Percentiles rank a stretch among this genome's conserved stretches.
Conservation (phyloP, 2,329 filamentous ascomycete species). For the Laburnicola sp. region DNA sequence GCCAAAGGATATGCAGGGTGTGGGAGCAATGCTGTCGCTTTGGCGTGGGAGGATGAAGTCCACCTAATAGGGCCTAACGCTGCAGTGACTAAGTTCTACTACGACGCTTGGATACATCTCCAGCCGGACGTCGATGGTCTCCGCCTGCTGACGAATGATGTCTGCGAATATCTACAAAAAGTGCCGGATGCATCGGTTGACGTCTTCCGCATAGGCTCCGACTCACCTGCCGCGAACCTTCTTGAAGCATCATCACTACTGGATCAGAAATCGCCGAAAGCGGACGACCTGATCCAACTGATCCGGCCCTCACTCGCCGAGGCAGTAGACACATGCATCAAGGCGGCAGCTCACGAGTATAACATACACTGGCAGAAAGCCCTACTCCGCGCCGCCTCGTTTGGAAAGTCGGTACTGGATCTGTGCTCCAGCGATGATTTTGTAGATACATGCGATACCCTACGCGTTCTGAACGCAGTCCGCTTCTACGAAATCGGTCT, state of each 20-base stretch:
- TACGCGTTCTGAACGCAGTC: constrained; percentile 89
- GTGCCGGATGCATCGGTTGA: constrained; percentile 85
- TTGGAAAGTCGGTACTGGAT: constrained; percentile 95
- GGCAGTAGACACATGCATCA: constrained; percentile 91
- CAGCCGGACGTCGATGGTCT: constrained; percentile 89
- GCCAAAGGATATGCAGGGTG: constrained; percentile 90
- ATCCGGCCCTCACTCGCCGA: constrained; percentile 86
- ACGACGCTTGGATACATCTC: constrained; percentile 88
- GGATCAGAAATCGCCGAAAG: constrained; percentile 92
- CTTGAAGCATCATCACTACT: constrained; percentile 90
- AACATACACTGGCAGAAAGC: constrained; percentile 92
- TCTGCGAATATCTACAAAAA: constrained; percentile 97
- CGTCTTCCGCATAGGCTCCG: constrained; percentile 85
- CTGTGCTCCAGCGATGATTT: constrained; percentile 98
- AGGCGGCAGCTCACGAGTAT: constrained; percentile 90
- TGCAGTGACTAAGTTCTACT: constrained; percentile 76
- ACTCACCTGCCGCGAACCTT: constrained; percentile 87
- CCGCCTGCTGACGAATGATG: constrained; percentile 83
- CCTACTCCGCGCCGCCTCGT: constrained; percentile 92
- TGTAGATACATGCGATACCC: constrained; percentile 94
- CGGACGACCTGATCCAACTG: constrained; percentile 95
- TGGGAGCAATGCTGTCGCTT: constrained; percentile 86
- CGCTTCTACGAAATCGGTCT: constrained; percentile 90
- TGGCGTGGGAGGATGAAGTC: constrained; percentile 97
- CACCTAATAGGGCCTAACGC: constrained; percentile 88